These are phyloP conservation scores for Seminavis robusta DNA, from an alignment of 108 stramenopile species.

Conservation along the genomic window DNA sequence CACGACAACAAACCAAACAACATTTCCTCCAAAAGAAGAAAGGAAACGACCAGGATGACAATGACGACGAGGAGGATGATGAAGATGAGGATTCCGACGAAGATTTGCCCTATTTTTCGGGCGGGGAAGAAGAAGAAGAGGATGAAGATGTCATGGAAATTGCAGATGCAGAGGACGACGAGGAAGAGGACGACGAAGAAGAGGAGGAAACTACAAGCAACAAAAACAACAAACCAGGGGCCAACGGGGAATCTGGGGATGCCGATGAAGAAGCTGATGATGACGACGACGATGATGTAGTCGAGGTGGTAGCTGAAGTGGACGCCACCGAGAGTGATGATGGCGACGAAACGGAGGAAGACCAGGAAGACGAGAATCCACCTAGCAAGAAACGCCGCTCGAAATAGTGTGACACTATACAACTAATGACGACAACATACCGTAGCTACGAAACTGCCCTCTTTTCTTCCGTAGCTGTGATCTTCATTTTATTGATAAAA, in stretches of 20 bases:
- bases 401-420: too few relatives aligned
- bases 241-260: too few relatives aligned
- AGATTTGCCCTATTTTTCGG: constrained; percentile 8
- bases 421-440: too few relatives aligned
- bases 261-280: too few relatives aligned
- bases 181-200: constrained; percentile 14
- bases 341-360: not conserved
- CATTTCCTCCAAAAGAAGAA: constrained; percentile 9
- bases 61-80: constrained; percentile 28
- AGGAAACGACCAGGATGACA: constrained; percentile 1
- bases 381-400: too few relatives aligned
- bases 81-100: constrained; percentile 27
- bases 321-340: not conserved
- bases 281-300: too few relatives aligned
- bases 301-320: too few relatives aligned
- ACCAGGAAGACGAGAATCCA: constrained; percentile 18
- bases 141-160: not conserved
- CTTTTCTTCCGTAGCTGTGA: too few relatives aligned
- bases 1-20: constrained; percentile 20
- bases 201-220: not conserved
- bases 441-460: too few relatives aligned
- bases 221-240: too few relatives aligned
- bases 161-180: not conserved
- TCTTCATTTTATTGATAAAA: not conserved
- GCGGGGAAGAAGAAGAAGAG: not conserved